Evolutionary conservation across 2,329 filamentous ascomycete genomes (phyloP), one percentile per base, ranked within the genome.

Genomic region (Talaromyces verruculosus): DNA sequence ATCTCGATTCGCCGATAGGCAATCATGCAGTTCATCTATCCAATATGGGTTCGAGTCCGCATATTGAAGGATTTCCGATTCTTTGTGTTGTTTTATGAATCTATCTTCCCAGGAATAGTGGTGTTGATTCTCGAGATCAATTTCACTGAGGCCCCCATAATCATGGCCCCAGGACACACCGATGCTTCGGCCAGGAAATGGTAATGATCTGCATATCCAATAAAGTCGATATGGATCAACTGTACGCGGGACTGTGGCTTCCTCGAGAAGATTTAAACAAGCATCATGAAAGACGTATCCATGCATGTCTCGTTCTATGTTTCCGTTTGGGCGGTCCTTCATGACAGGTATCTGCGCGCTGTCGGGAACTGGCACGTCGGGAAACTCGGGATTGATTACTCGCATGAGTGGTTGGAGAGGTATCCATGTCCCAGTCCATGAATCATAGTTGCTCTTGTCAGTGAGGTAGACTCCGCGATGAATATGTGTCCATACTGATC

Each of bases 271-370:
- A 59, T 22, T 6, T 41, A 58, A 67, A 37, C 66, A 65, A 39
- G 59, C 51, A 63, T 67, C 63, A 60, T 65, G 63, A 45, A 67
- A 55, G 25, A 65, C 30, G 51, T 37, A 67, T n/a, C 63, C 53
- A 62, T 68, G 60, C 11, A 22, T 11, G 28, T 55, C 19, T 22
- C 2, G 1, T 2, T 47, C 43, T 13, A 22, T 47, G 8, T 1
- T 35, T 22, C 28, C 28, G n/a, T 37, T 30, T 30, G 39, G 33
- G 15, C 4, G 17, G 35, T 55, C 51, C 51, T 30, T 22, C 66
- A 68, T 68, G 28, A 68, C 64, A 35, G 49, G 60, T 45, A 68
- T 53, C 17, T 43, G 43, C 5, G 43, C n/a, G 47, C 5, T 37
- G 35, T 0, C 25, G n/a, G n/a, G n/a, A 8, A 5, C 33, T n/a